Percentiles rank a stretch among this genome's conserved stretches.
Evolutionary conservation across 2,329 filamentous ascomycete genomes (phyloP).

Genomic region (Ascochyta lentis): DNA sequence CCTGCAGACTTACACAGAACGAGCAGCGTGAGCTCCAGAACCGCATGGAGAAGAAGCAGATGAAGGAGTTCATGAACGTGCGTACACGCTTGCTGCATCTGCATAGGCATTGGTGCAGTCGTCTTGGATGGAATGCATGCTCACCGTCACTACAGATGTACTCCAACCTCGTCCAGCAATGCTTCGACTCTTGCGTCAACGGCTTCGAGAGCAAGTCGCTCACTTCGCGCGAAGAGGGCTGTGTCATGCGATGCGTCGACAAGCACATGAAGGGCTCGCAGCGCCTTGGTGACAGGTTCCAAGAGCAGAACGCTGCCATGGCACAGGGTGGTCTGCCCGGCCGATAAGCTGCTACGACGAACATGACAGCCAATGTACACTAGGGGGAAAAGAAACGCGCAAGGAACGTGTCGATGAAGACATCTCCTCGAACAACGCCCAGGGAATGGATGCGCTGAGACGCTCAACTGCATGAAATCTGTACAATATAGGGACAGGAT

Average conservation of each 20-base stretch:
- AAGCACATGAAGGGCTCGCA: constrained; percentile 94
- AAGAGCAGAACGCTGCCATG: constrained; percentile 74
- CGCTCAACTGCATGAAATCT: constrained; percentile 11
- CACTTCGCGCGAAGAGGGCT: constrained; percentile 84
- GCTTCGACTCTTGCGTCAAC: constrained; percentile 96
- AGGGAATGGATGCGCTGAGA: neutral
- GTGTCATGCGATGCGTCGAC: constrained; percentile 92
- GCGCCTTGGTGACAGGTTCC: constrained; percentile 89
- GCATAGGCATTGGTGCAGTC: constrained; percentile 3
- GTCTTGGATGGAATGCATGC: neutral
- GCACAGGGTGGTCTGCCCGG: constrained; percentile 65
- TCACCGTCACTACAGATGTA: constrained; percentile 62
- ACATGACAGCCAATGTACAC: constrained; percentile 5
- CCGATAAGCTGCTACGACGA: constrained; percentile 36
- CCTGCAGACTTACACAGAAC: constrained; percentile 68
- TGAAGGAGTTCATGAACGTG: constrained; percentile 99
- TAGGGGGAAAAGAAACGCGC: neutral
- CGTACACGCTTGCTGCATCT: constrained; percentile 44
- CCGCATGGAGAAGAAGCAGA: constrained; percentile 97
- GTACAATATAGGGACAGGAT: constrained; percentile 22
- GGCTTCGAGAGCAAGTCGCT: constrained; percentile 99
- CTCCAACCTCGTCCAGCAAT: constrained; percentile 79
- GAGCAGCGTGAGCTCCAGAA: constrained; percentile 93
- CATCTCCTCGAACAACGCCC: neutral
- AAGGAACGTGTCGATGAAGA: neutral